phyloP scores from a whole-genome alignment of 1,284 basidiomycete species.

The Cryptococcus maquisensis region DNA sequence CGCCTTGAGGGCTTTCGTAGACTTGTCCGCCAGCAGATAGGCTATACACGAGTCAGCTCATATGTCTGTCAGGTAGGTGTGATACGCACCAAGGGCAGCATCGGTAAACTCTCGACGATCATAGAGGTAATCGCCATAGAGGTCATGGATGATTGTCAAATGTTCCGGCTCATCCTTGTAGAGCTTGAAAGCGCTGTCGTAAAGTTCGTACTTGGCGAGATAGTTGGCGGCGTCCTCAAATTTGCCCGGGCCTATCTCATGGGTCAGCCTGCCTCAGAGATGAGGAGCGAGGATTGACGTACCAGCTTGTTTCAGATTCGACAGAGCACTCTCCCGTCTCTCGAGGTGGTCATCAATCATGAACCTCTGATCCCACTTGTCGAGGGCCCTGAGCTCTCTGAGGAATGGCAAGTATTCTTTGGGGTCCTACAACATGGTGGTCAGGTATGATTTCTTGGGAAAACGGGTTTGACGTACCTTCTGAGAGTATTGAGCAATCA shows the following conservation, averaged over 20 bases:
- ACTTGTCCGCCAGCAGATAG: constrained; percentile 63
- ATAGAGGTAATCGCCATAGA: constrained; percentile 85
- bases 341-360: constrained; percentile 90
- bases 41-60: constrained; percentile 51
- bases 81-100: constrained; percentile 66
- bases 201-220: constrained; percentile 72
- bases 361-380: constrained; percentile 79
- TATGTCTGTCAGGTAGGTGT: neutral
- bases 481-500: constrained; percentile 96
- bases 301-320: constrained; percentile 72
- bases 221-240: constrained; percentile 80
- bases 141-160: constrained; percentile 64
- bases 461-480: constrained; percentile 57
- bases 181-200: constrained; percentile 65
- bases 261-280: neutral
- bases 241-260: constrained; percentile 19
- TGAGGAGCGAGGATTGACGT: constrained; percentile 12
- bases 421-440: constrained; percentile 66
- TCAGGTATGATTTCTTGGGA: neutral
- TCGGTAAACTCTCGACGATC: constrained; percentile 77
- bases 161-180: constrained; percentile 62
- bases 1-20: constrained; percentile 71
- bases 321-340: constrained; percentile 69
- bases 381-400: constrained; percentile 75
- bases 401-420: constrained; percentile 97